Conservation (phyloP, 1,284 basidiomycete species). For the Ceratobasidium sp. region DNA sequence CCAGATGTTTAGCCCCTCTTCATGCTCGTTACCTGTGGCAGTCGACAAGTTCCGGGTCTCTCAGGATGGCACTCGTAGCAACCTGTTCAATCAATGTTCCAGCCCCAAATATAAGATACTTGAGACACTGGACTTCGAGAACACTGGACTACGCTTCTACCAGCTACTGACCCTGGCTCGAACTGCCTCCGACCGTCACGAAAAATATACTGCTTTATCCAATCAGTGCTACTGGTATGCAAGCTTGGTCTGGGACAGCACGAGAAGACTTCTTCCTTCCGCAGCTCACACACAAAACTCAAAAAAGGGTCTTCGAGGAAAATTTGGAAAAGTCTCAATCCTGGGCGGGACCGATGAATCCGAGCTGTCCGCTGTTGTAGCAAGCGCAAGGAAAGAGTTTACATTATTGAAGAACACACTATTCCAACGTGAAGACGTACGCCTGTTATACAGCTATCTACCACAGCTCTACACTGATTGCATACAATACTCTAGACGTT, state of each 20-base stretch:
- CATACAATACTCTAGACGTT: too few species aligned
- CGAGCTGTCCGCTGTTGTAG: too few species aligned
- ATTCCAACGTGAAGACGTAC: too few species aligned
- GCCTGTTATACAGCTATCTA: too few species aligned
- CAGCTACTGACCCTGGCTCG: neutral
- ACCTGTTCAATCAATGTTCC: neutral
- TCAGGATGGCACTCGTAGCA: neutral
- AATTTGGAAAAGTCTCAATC: neutral
- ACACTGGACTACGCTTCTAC: neutral
- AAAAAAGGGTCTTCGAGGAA: neutral
- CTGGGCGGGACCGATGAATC: too few species aligned
- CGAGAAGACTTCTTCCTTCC: neutral
- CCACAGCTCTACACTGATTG: too few species aligned
- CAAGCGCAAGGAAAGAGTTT: too few species aligned
- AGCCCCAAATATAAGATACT: neutral
- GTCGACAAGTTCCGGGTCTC: conserved; percentile 10
- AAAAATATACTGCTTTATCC: neutral
- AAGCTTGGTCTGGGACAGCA: conserved; percentile 16
- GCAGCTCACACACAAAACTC: neutral
- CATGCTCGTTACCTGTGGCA: neutral
- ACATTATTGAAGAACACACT: too few species aligned
- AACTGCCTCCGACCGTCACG: neutral
- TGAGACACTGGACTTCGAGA: neutral
- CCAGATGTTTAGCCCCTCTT: neutral
- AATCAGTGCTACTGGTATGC: conserved; percentile 23